phyloP scores from a whole-genome alignment of 106 monocot genomes.

The Allium cepa region DNA sequence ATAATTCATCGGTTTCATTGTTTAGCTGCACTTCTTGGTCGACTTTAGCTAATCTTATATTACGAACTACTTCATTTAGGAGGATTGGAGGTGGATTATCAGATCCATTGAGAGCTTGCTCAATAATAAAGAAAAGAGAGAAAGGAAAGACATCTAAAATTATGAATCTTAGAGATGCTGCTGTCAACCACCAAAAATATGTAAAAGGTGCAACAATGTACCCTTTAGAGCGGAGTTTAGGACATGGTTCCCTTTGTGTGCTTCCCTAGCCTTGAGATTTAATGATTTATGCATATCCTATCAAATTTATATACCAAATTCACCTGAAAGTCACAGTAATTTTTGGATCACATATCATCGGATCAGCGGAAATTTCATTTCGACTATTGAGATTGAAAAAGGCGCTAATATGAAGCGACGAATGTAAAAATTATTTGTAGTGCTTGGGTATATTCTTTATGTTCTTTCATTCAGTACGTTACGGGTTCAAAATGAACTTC shows the following conservation, averaged over 20 bases:
- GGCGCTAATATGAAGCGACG: too few relatives aligned
- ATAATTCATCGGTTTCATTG: background rate
- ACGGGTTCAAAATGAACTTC: too few relatives aligned
- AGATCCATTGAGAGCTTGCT: slow-evolving; percentile 54
- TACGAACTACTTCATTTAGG: slow-evolving; percentile 9
- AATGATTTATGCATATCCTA: background rate
- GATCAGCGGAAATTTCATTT: too few relatives aligned
- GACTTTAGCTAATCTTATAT: too few relatives aligned
- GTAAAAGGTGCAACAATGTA: slow-evolving; percentile 75
- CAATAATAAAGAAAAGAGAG: slow-evolving; percentile 51
- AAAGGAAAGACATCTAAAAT: slow-evolving; percentile 16
- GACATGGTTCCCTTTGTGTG: slow-evolving; percentile 64
- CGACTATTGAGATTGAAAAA: too few relatives aligned
- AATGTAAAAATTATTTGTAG: too few relatives aligned
- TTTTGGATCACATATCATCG: too few relatives aligned
- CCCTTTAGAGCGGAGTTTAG: slow-evolving; percentile 63
- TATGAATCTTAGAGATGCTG: slow-evolving; percentile 37
- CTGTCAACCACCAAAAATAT: slow-evolving; percentile 41
- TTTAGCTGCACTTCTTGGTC: too few relatives aligned
- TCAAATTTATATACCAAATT: too few relatives aligned
- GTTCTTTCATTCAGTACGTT: too few relatives aligned
- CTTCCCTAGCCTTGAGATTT: slow-evolving; percentile 24
- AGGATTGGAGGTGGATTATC: slow-evolving; percentile 37
- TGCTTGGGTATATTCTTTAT: too few relatives aligned
- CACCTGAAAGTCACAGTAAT: too few relatives aligned